Evolutionary conservation across 495 filamentous ascomycete species (phyloP).

Genomic region (Staphylotrichum longicolle): DNA sequence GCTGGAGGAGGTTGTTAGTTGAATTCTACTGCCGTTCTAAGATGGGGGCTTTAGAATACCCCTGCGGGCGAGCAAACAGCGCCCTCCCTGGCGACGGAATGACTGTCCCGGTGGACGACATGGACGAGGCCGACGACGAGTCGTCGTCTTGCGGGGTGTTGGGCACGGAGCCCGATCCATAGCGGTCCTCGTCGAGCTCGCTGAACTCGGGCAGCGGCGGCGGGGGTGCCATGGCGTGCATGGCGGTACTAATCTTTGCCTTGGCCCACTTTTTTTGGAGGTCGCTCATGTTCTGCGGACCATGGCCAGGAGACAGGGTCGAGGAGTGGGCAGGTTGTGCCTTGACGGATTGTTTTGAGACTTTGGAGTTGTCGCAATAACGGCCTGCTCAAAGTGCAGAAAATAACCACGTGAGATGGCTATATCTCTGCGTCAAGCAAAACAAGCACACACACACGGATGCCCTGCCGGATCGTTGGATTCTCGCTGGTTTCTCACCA

Average conservation of each 20-base stretch:
- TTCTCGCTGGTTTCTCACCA: not conserved
- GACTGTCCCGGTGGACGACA: conserved; percentile 86
- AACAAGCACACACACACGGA: not conserved
- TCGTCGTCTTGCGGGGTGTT: conserved; percentile 61
- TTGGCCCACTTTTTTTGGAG: conserved; percentile 83
- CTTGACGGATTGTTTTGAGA: no score
- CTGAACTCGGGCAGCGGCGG: conserved; percentile 44
- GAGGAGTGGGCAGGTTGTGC: no score
- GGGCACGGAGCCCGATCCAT: conserved; percentile 35
- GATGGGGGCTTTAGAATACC: conserved; percentile 39
- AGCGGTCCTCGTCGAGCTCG: conserved; percentile 54
- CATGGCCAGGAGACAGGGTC: not conserved
- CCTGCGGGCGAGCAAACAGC: conserved; percentile 66
- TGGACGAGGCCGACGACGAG: conserved; percentile 70
- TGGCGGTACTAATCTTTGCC: conserved; percentile 58
- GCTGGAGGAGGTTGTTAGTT: conserved; percentile 31
- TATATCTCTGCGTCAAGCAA: not conserved
- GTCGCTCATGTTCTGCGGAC: conserved; percentile 64
- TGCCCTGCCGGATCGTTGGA: not conserved
- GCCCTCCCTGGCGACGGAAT: conserved; percentile 73
- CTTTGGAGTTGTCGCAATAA: no score
- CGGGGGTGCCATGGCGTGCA: conserved; percentile 18
- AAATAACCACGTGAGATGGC: no score
- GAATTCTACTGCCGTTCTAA: no score
- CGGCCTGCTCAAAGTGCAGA: no score